These are phyloP conservation scores for Brassica balearica DNA, from an alignment of 441 rosid species.

Conservation along the genomic window DNA sequence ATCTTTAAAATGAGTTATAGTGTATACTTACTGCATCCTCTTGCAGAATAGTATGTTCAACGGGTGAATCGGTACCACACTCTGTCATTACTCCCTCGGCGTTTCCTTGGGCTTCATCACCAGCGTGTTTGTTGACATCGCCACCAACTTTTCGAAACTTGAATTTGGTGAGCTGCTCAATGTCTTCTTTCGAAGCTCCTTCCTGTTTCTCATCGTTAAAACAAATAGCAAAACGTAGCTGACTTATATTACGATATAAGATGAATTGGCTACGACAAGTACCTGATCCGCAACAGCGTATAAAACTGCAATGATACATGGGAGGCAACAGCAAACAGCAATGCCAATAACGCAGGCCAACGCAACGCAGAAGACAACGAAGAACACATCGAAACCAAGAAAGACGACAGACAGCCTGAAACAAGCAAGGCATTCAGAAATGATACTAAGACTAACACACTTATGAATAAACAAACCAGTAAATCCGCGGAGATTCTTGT, in stretches of 20 bases:
- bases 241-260: not conserved
- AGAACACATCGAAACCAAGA: slow-evolving; percentile 98
- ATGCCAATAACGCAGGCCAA: slow-evolving; percentile 95
- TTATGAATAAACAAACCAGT: slow-evolving; percentile 62
- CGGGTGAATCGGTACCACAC: slow-evolving; percentile 78
- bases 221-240: slow-evolving; percentile 8
- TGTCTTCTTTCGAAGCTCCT: slow-evolving; percentile 97
- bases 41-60: slow-evolving; percentile 63
- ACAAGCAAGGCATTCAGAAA: slow-evolving; percentile 34
- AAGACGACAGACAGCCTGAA: slow-evolving; percentile 94
- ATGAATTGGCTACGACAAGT: slow-evolving; percentile 30
- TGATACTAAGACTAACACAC: not conserved
- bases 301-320: slow-evolving; percentile 93
- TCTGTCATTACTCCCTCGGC: slow-evolving; percentile 84
- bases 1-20: not conserved
- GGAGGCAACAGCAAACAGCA: slow-evolving; percentile 99
- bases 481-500: slow-evolving; percentile 74
- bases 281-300: slow-evolving; percentile 99
- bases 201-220: slow-evolving; percentile 57
- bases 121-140: slow-evolving; percentile 52
- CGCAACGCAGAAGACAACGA: slow-evolving; percentile 94
- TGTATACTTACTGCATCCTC: slow-evolving; percentile 81
- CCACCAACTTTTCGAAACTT: slow-evolving; percentile 62
- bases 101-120: slow-evolving; percentile 54
- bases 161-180: slow-evolving; percentile 84